Conservation (phyloP, 345 rosid species). For the Cochlearia excelsa region DNA sequence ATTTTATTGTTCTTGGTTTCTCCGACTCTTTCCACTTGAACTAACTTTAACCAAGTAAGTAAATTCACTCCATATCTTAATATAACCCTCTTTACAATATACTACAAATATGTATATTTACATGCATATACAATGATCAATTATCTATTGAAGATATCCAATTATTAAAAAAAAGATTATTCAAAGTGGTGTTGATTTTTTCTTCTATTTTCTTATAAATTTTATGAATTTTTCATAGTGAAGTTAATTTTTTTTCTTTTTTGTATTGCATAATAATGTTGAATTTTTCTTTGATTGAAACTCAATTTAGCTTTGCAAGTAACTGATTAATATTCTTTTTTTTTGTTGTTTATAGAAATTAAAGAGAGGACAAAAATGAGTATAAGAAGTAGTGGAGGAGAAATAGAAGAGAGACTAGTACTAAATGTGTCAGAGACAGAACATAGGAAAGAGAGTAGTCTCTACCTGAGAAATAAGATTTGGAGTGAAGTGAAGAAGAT, state of each 20-base stretch:
- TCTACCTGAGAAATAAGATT: constrained; percentile 27
- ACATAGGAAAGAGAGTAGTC: constrained; percentile 24
- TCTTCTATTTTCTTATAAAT: too few relatives aligned
- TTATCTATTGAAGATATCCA: background rate
- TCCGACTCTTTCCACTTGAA: constrained; percentile 24
- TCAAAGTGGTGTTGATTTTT: too few relatives aligned
- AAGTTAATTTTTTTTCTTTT: background rate
- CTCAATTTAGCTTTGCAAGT: background rate
- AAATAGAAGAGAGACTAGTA: constrained; percentile 33
- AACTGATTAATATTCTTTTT: background rate
- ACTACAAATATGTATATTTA: constrained; percentile 1
- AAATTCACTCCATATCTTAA: constrained; percentile 11
- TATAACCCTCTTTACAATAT: background rate
- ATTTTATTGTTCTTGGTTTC: constrained; percentile 16
- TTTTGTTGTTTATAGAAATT: background rate
- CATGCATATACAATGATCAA: constrained; percentile 3
- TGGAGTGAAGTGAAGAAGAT: constrained; percentile 33
- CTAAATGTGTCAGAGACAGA: constrained; percentile 27
- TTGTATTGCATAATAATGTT: background rate
- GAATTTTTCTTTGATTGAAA: background rate
- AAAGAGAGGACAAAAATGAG: constrained; percentile 15
- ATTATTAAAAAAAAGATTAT: background rate
- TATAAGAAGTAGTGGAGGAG: constrained; percentile 16
- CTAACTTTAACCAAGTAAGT: constrained; percentile 16
- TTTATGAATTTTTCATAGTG: background rate